phyloP scores from a whole-genome alignment of 1,284 basidiomycete genomes.

The Moesziomyces parantarcticus region DNA sequence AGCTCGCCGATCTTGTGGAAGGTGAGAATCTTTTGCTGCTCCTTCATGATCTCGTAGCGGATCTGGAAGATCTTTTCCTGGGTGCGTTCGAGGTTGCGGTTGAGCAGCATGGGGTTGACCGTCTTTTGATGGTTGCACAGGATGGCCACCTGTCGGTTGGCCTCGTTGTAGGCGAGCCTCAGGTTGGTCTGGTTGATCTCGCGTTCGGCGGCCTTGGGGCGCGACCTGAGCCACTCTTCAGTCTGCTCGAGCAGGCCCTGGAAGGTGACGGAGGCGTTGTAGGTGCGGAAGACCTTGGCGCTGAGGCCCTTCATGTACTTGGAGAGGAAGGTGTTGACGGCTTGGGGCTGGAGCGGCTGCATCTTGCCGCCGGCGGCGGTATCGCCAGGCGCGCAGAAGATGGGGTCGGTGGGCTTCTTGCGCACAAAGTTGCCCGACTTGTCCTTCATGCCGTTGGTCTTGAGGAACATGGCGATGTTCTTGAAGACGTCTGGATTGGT shows the following conservation, averaged over 20 bases:
- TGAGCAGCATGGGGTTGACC: conserved; percentile 61
- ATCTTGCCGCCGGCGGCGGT: conserved; percentile 45
- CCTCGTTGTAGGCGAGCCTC: conserved; percentile 65
- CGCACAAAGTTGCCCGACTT: conserved; percentile 76
- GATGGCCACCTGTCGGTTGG: conserved; percentile 67
- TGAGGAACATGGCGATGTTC: conserved; percentile 65
- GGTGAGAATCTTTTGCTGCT: conserved; percentile 65
- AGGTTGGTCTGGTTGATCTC: conserved; percentile 61
- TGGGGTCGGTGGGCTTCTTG: conserved; percentile 85
- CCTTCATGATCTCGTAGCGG: conserved; percentile 65
- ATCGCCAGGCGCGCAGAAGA: conserved; percentile 75
- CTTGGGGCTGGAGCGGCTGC: conserved; percentile 53
- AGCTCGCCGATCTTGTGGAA: conserved; percentile 72
- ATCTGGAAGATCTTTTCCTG: conserved; percentile 60
- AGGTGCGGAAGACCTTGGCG: conserved; percentile 68
- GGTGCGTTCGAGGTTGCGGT: conserved; percentile 53
- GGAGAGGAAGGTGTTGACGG: conserved; percentile 66
- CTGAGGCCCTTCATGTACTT: conserved; percentile 65
- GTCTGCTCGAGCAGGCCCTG: conserved; percentile 66
- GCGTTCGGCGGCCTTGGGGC: conserved; percentile 59
- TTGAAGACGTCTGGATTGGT: conserved; percentile 63
- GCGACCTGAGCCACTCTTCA: conserved; percentile 59
- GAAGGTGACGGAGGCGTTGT: conserved; percentile 67
- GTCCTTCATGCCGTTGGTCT: conserved; percentile 61
- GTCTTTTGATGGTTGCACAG: conserved; percentile 68